A percentile compares a stretch with the other conserved stretches of the same genome.
These are phyloP conservation scores for Leptomonas pyrrhocoris DNA, from an alignment of 208 protist species.

Conservation along the genomic window DNA sequence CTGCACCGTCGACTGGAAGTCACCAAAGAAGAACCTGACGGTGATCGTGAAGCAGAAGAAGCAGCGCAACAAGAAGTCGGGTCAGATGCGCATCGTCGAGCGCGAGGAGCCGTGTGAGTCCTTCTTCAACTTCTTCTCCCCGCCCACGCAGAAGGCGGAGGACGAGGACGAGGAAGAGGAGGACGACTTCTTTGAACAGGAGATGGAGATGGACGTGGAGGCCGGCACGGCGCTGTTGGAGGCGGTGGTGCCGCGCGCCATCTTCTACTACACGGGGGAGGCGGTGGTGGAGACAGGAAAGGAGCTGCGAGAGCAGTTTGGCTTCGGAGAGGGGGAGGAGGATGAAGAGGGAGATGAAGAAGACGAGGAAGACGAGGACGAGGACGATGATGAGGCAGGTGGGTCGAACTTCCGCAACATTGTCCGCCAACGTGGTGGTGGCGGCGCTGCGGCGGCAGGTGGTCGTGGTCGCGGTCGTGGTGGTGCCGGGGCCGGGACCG, in stretches of 20 bases:
- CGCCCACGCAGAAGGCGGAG: constrained; percentile 54
- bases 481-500: no score
- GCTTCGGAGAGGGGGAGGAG: constrained; percentile 40
- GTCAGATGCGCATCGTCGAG: constrained; percentile 79
- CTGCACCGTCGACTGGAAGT: constrained; percentile 85
- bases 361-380: constrained; percentile 55
- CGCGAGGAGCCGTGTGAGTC: constrained; percentile 83
- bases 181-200: constrained; percentile 60
- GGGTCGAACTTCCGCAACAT: constrained; percentile 32
- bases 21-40: constrained; percentile 78
- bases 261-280: constrained; percentile 91
- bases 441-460: constrained; percentile 7
- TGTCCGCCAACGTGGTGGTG: constrained; percentile 19
- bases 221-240: constrained; percentile 76
- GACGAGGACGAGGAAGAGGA: constrained; percentile 65
- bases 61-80: constrained; percentile 88
- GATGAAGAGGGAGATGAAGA: constrained; percentile 69
- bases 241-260: constrained; percentile 82
- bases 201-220: constrained; percentile 84
- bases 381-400: constrained; percentile 27
- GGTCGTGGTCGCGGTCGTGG: constrained; percentile 12
- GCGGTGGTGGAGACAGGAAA: constrained; percentile 65
- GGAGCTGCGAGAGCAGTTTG: constrained; percentile 39
- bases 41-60: constrained; percentile 89
- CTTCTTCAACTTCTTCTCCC: constrained; percentile 95